phyloP scores from a whole-genome alignment of 2,329 filamentous ascomycete species.

The Aspergillus pseudoviridinutans region DNA sequence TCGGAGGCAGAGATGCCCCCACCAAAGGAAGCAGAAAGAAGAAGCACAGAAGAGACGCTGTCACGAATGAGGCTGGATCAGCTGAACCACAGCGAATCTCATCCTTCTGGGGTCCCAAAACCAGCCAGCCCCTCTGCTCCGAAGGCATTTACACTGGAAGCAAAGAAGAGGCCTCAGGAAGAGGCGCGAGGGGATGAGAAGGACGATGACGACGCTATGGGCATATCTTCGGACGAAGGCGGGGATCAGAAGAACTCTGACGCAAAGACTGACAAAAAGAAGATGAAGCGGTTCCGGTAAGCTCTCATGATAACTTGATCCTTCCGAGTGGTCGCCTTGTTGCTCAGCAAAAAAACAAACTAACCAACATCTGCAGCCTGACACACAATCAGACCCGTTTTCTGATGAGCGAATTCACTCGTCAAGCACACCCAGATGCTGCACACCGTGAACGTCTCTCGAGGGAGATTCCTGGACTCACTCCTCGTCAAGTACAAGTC shows the following conservation, averaged over 20 bases:
- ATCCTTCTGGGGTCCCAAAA: conserved; percentile 13
- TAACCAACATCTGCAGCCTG: conserved; percentile 54
- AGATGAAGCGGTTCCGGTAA: conserved; percentile 43
- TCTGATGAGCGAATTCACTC: conserved; percentile 93
- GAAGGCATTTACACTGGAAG: conserved; percentile 8
- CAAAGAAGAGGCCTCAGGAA: conserved; percentile 6
- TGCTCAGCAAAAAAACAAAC: background rate
- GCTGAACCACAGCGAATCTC: conserved; percentile 18
- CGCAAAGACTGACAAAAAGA: conserved; percentile 34
- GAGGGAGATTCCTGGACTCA: conserved; percentile 84
- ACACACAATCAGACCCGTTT: conserved; percentile 97
- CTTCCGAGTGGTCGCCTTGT: background rate
- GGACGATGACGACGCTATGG: conserved; percentile 14
- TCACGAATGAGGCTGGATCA: conserved; percentile 26
- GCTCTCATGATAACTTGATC: background rate
- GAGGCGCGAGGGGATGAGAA: conserved; percentile 17
- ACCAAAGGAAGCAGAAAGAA: conserved; percentile 12
- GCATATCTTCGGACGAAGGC: conserved; percentile 28
- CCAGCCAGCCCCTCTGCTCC: conserved; percentile 12
- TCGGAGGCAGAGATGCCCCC: conserved; percentile 17
- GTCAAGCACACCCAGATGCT: conserved; percentile 90
- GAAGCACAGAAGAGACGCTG: conserved; percentile 12
- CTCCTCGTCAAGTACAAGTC: conserved; percentile 89
- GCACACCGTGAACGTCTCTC: conserved; percentile 84
- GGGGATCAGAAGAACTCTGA: conserved; percentile 29